These are phyloP conservation scores for Phytophthora brassicae DNA, from an alignment of 352 stramenopile species.

Conservation along the genomic window DNA sequence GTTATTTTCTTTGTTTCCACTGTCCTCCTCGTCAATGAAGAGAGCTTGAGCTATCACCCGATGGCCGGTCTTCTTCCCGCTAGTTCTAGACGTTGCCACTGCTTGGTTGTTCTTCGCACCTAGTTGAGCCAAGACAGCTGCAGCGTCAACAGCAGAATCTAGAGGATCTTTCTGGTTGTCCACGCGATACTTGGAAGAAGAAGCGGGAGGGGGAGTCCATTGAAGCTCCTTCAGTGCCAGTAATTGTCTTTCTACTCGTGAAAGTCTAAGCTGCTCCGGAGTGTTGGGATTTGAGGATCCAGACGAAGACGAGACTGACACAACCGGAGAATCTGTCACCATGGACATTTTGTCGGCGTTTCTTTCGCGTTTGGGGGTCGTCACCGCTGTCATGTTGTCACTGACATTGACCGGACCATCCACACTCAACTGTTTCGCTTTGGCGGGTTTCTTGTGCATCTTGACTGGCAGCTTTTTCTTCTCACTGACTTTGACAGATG, in stretches of 20 bases:
- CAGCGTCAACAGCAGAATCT: conserved; percentile 23
- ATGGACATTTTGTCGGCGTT: conserved; percentile 17
- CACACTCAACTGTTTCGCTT: conserved; percentile 13
- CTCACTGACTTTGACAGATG: conserved; percentile 3
- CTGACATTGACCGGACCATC: conserved; percentile 2
- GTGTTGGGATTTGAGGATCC: conserved; percentile 70
- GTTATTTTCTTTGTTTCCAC: conserved; percentile 4
- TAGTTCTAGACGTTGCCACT: conserved; percentile 7
- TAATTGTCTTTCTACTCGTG: conserved; percentile 38
- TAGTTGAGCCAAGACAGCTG: conserved; percentile 23
- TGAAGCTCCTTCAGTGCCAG: conserved; percentile 53
- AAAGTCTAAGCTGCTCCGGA: conserved; percentile 44
- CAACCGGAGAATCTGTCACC: conserved; percentile 58
- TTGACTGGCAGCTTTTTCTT: conserved; percentile 18
- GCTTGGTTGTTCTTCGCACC: conserved; percentile 18
- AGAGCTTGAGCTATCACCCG: conserved; percentile 39
- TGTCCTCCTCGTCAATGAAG: conserved; percentile 29
- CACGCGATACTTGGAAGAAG: conserved; percentile 1
- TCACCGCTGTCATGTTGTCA: conserved; percentile 18
- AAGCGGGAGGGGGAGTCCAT: conserved; percentile 44
- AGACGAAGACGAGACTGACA: conserved; percentile 72
- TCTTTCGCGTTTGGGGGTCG: conserved; percentile 36
- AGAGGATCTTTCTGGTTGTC: conserved; percentile 20
- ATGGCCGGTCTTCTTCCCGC: conserved; percentile 25
- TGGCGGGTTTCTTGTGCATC: conserved; percentile 17